Conservation (phyloP, 148 eudicot species). For the Vaccinium myrtillus region DNA sequence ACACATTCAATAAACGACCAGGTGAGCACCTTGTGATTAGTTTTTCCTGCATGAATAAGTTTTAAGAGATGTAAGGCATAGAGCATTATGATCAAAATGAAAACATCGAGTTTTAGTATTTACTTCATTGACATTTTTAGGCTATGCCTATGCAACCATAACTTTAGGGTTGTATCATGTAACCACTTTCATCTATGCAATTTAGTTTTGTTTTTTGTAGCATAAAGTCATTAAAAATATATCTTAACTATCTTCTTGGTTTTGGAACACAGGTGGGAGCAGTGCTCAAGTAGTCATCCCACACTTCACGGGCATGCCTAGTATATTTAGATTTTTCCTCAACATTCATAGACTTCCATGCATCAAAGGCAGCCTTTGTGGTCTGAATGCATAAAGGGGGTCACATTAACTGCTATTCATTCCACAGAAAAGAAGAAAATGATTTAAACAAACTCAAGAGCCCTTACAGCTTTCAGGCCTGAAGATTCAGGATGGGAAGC, state of each 20-base stretch:
- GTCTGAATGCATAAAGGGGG: slow-evolving; percentile 25
- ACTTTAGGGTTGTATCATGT: not conserved
- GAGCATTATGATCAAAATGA: not conserved
- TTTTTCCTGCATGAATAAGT: slow-evolving; percentile 33
- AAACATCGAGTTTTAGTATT: not conserved
- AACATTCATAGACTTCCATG: slow-evolving; percentile 45
- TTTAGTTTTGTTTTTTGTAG: not conserved
- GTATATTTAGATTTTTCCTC: slow-evolving; percentile 48
- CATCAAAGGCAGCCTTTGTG: slow-evolving; percentile 47
- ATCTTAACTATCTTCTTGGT: slow-evolving; percentile 35
- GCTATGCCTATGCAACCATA: not conserved
- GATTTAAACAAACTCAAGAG: not conserved
- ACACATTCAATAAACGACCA: slow-evolving; percentile 43
- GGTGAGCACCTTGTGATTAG: slow-evolving; percentile 50
- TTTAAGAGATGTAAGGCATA: not conserved
- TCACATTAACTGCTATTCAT: not conserved
- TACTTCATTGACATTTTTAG: not conserved
- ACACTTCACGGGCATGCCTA: slow-evolving; percentile 47
- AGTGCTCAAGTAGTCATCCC: slow-evolving; percentile 44
- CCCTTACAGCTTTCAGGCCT: slow-evolving; percentile 43
- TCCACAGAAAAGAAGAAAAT: not conserved
- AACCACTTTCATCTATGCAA: not conserved
- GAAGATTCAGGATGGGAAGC: slow-evolving; percentile 53
- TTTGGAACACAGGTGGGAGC: slow-evolving; percentile 37
- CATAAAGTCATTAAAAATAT: not conserved